Base-by-base conservation (phyloP, 331 rosid species). In the Arachis monticola region DNA sequence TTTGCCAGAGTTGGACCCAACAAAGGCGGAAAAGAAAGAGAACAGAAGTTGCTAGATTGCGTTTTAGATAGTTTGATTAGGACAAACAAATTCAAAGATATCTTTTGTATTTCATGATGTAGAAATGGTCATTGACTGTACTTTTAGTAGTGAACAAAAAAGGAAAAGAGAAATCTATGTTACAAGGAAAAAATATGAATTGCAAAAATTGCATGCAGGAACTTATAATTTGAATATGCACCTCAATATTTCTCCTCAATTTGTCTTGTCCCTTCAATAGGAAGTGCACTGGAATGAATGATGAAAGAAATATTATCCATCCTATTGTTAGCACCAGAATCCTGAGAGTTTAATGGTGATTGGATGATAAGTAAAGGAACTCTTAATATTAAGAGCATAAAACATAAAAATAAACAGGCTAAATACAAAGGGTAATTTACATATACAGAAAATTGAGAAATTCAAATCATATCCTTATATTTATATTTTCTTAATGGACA, bases 241-340 rank as follows among this genome's bases (percentile, higher is more conserved):
- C 99, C 97, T 94, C 97, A 59, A 94, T 59, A 81, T 82, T 86
- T 78, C 75, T 86, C 83, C 97, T 90, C 84, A 88, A 78, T 73
- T 83, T 90, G 68, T 88, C 93, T 11, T 88, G 82, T 67, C 87
- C 93, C 79, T 88, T 92, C 84, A 94, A 77, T 27, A 94, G 78
- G 10, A 79, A 64, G 85, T 90, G 93, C 79, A 90, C 99, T 0
- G 97, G 96, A 75, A 88, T 88, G 87, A 88, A 94, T 12, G 91
- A 76, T 1, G 93, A 90, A 69, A 94, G 97, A 88, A 94, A 92
- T 67, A 94, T 83, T 65, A 92, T 90, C 97, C 99, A 94, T 74
- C 97, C 97, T 13, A 94, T 69, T 5, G 99, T 83, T 89, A 94
- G 84, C 69, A 84, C 89, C 17, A 94, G 67, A 81, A 86, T 96